These are phyloP conservation scores for Camelina hispida DNA, from an alignment of 345 rosid genomes.

Conservation along the genomic window DNA sequence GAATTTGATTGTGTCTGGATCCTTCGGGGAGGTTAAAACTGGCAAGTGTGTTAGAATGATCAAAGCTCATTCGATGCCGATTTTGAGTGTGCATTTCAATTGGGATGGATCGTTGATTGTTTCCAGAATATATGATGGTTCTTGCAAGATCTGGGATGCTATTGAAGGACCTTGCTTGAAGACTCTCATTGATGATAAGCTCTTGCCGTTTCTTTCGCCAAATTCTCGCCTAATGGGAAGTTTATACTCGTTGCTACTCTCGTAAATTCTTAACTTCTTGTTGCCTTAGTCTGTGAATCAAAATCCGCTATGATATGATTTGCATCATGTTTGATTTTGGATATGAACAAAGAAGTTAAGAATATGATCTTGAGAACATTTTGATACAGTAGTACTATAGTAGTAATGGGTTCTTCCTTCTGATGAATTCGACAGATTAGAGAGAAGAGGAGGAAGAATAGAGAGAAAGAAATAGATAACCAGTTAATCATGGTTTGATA, in stretches of 20 bases:
- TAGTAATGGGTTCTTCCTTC: too few relatives aligned
- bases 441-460: too few relatives aligned
- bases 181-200: slow-evolving; percentile 74
- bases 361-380: not conserved
- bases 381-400: too few relatives aligned
- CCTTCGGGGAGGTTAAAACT: slow-evolving; percentile 96
- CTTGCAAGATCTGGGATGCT: slow-evolving; percentile 95
- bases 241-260: slow-evolving; percentile 89
- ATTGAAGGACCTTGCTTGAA: slow-evolving; percentile 74
- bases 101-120: slow-evolving; percentile 93
- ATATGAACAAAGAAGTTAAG: not conserved
- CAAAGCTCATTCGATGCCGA: slow-evolving; percentile 80
- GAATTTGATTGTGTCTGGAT: slow-evolving; percentile 79
- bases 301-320: not conserved
- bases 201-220: slow-evolving; percentile 84
- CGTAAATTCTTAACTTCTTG: slow-evolving; percentile 49
- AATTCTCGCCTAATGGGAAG: slow-evolving; percentile 93
- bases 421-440: too few relatives aligned
- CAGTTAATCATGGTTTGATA: too few relatives aligned
- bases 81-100: slow-evolving; percentile 81
- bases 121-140: slow-evolving; percentile 85
- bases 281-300: not conserved
- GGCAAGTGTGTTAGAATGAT: slow-evolving; percentile 70
- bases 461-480: too few relatives aligned
- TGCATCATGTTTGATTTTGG: not conserved